Evolutionary conservation across 2,329 filamentous ascomycete species (phyloP), one percentile per base, ranked within the genome.

Genomic region (Penicillium capsulatum): DNA sequence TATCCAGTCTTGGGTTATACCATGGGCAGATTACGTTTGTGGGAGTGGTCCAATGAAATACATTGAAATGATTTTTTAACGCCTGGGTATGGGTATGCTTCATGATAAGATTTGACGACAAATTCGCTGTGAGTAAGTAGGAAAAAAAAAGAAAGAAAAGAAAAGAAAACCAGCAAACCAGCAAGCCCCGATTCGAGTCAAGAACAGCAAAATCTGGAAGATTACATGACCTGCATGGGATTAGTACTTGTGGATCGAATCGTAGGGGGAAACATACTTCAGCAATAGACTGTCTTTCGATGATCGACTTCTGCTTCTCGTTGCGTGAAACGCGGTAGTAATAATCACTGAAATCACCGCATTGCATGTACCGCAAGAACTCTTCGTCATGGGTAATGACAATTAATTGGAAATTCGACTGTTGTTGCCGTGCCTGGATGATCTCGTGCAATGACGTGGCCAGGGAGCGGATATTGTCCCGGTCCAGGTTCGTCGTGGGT

Each of bases 371-470:
- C 38, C 84, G 78, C 59, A 98, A 61, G 58, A 98, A 98, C 58
- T 95, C 88, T 69, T 97, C 94, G 68, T 98, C 92, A 73, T 98
- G 92, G 3, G 92, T 98, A 64, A 98, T 98, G 58, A 98, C 87
- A 59, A 98, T 92, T 40, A 98, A 79, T 72, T 98, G 94, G 67
- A 98, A 96, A 64, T 98, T 98, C 40, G 81, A 79, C 74, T 98
- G 92, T 46, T 83, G 80, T 62, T 85, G 80, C 6, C 94, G 81
- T 11, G 82, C 71, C 55, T 84, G 77, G 68, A 98, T 97, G 59
- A 98, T 95, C 56, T 83, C 79, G 58, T 92, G 84, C 55, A 98
- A 69, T 32, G 85, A 87, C 62, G 84, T 77, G 7, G 92, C 92
- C 30, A 98, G 76, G 44, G 86, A 86, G 47, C 84, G 82, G 65